Evolutionary conservation across 257 asterid genomes (phyloP), one percentile per base, ranked within the genome.

Genomic region (Solanum bulbocastanum): DNA sequence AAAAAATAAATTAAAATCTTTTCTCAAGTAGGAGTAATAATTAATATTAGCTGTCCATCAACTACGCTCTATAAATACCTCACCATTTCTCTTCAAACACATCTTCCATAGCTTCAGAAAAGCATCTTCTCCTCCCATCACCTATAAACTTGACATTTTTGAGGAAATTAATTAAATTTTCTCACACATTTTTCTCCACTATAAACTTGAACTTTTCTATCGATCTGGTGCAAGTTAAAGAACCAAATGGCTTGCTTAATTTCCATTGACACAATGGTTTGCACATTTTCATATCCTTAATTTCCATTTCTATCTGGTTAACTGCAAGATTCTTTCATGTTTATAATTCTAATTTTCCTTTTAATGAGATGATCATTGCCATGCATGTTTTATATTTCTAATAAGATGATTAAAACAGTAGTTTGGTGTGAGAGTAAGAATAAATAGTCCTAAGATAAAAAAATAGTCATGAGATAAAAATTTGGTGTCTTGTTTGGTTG

Each of bases 161-260:
- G 22, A n/a, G 60, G 36, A 40, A 25, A 12, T 39, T 40, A 60
- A 72, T n/a, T 40, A 60, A 72, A 49, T 83, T 33, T 74, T 44
- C 86, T 87, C 56, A 20, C 23, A 81, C 33, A 40, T 40, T 76
- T 16, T 25, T 40, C 46, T 30, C 83, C 35, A 11, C 35, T 39
- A 52, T 52, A 40, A 40, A 8, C 56, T 75, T 75, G 6, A 75
- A 18, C 58, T 14, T 62, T 62, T n/a, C 71, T 62, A 62, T n/a
- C 62, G 62, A 52, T 52, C 83, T 82, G 85, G 42, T 40, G 25
- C 42, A n/a, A 52, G 62, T 52, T 52, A 52, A 87, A 76, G 86
- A 87, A 66, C 72, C 60, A 65, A 81, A 89, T 88, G 89, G 87
- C 91, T 69, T 89, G 90, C 92, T 90, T 88, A 82, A 89, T n/a